phyloP scores from a whole-genome alignment of 495 filamentous ascomycete species.

The Penicillium crystallinum region DNA sequence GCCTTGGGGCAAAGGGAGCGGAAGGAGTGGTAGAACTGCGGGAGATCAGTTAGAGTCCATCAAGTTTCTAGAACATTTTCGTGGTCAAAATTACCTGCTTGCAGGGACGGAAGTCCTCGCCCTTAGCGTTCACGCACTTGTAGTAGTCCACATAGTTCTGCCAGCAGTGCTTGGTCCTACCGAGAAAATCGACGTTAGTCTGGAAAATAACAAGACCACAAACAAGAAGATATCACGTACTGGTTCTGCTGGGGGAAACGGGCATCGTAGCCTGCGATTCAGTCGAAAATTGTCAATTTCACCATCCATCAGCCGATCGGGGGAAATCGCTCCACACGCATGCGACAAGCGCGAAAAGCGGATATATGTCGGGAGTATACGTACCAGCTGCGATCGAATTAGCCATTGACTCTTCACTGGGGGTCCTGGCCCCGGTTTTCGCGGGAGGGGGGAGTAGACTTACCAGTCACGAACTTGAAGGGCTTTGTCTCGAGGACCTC shows the following conservation, averaged over 20 bases:
- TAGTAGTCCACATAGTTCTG: slow-evolving; percentile 99
- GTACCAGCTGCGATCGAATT: slow-evolving; percentile 43
- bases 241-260: slow-evolving; percentile 99
- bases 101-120: slow-evolving; percentile 98
- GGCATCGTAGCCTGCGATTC: slow-evolving; percentile 81
- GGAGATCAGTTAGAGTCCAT: slow-evolving; percentile 2
- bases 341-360: slow-evolving; percentile 11
- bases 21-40: slow-evolving; percentile 90
- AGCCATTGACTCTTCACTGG: slow-evolving; percentile 43
- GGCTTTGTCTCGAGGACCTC: slow-evolving; percentile 89
- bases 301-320: slow-evolving; percentile 15
- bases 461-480: slow-evolving; percentile 99
- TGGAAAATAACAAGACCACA: neutral
- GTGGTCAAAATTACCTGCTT: slow-evolving; percentile 62
- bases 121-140: slow-evolving; percentile 98
- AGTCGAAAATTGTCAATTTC: slow-evolving; percentile 31
- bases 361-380: slow-evolving; percentile 21
- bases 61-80: neutral
- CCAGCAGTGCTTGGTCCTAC: slow-evolving; percentile 83
- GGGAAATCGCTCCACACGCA: slow-evolving; percentile 7
- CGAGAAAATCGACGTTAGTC: slow-evolving; percentile 10
- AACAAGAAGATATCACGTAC: slow-evolving; percentile 33
- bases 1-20: slow-evolving; percentile 92
- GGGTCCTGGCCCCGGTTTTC: slow-evolving; percentile 23
- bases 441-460: slow-evolving; percentile 35